Conservation (phyloP, 2,329 filamentous ascomycete species). For the Diaporthe vaccinii region DNA sequence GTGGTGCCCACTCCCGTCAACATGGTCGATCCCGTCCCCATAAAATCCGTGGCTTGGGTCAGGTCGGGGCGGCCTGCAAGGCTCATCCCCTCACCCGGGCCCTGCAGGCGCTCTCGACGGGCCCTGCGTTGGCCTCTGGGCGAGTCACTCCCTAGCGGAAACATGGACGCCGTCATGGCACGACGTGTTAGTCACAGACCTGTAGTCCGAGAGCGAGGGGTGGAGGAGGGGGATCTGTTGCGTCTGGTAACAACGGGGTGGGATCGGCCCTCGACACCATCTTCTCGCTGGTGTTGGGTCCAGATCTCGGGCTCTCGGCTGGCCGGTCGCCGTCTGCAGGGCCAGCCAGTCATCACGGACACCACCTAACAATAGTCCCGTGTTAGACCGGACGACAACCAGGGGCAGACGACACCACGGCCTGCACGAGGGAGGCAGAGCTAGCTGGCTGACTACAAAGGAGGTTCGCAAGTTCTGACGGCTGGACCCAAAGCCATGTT, state of each 20-base stretch:
- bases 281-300: slow-evolving; percentile 10
- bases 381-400: slow-evolving; percentile 16
- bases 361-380: slow-evolving; percentile 31
- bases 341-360: slow-evolving; percentile 19
- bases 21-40: slow-evolving; percentile 33
- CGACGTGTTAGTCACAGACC: slow-evolving; percentile 19
- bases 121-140: slow-evolving; percentile 10
- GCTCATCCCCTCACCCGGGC: slow-evolving; percentile 24
- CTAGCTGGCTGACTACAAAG: neutral
- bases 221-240: neutral
- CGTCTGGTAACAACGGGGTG: slow-evolving; percentile 15
- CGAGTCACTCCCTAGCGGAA: slow-evolving; percentile 25
- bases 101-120: slow-evolving; percentile 10
- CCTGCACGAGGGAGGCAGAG: slow-evolving; percentile 5
- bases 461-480: neutral
- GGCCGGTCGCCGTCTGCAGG: slow-evolving; percentile 27
- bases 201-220: slow-evolving; percentile 29
- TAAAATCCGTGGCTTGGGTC: slow-evolving; percentile 22
- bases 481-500: neutral
- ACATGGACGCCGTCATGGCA: neutral
- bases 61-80: slow-evolving; percentile 26
- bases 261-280: slow-evolving; percentile 29
- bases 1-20: slow-evolving; percentile 24
- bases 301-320: slow-evolving; percentile 28
- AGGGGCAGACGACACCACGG: neutral